Evolutionary conservation across 768 basidiomycete genomes (phyloP).

Genomic region (Lentinus tigrinus): DNA sequence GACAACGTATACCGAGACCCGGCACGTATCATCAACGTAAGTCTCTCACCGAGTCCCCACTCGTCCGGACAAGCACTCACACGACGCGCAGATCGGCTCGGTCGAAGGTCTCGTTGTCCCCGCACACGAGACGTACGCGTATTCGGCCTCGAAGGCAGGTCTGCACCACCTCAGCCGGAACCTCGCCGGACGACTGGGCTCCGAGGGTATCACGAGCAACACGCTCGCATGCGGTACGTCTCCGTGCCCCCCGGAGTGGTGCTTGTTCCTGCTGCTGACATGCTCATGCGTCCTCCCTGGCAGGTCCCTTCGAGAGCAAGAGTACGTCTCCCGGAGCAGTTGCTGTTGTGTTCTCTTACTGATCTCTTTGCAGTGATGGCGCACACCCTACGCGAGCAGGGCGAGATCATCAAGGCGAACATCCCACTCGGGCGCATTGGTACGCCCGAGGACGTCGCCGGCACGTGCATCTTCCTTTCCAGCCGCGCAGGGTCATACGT

Average conservation of each 20-base stretch:
- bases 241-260: constrained; percentile 1
- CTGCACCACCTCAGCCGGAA: constrained; percentile 59
- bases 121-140: constrained; percentile 61
- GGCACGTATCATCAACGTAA: constrained; percentile 60
- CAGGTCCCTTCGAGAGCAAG: constrained; percentile 34
- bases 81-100: constrained; percentile 49
- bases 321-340: constrained; percentile 19
- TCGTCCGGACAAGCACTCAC: background rate
- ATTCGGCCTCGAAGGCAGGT: constrained; percentile 63
- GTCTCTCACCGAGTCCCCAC: constrained; percentile 9
- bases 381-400: constrained; percentile 44
- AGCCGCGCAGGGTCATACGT: constrained; percentile 61
- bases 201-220: constrained; percentile 59
- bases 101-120: constrained; percentile 57
- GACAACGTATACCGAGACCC: constrained; percentile 42
- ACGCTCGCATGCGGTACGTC: constrained; percentile 58
- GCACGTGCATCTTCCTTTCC: constrained; percentile 59
- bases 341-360: background rate
- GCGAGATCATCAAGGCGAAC: constrained; percentile 41
- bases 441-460: constrained; percentile 62
- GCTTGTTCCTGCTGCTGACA: background rate
- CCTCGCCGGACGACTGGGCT: constrained; percentile 55
- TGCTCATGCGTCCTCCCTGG: background rate
- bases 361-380: constrained; percentile 46
- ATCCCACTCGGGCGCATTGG: constrained; percentile 58